Evolutionary conservation across 106 monocot genomes (phyloP).

Genomic region (Allium cepa): DNA sequence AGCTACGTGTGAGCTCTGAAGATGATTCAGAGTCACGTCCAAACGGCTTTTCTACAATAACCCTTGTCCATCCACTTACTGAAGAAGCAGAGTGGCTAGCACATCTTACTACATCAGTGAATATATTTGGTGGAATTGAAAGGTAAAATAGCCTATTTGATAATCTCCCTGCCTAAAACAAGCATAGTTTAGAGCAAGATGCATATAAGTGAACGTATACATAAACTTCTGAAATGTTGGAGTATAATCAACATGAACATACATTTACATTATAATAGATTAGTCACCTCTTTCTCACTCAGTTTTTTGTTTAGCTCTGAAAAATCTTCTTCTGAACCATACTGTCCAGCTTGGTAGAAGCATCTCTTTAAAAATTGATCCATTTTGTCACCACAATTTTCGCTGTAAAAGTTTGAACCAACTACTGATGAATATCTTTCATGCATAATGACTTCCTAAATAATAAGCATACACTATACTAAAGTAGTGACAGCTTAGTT

Average conservation of each 20-base stretch:
- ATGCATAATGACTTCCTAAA: no score
- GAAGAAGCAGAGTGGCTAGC: slow-evolving; percentile 58
- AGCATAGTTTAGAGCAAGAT: background rate
- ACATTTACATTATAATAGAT: background rate
- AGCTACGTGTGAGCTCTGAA: slow-evolving; percentile 41
- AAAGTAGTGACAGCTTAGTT: no score
- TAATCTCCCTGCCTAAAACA: slow-evolving; percentile 38
- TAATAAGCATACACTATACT: no score
- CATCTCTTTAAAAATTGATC: slow-evolving; percentile 70
- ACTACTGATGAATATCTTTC: background rate
- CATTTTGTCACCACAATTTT: slow-evolving; percentile 79
- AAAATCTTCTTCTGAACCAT: slow-evolving; percentile 57
- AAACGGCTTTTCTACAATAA: slow-evolving; percentile 90
- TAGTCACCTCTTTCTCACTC: slow-evolving; percentile 54
- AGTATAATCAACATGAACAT: background rate
- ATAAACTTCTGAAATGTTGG: background rate
- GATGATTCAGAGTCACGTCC: slow-evolving; percentile 78
- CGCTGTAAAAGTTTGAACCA: slow-evolving; percentile 23
- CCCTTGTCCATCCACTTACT: slow-evolving; percentile 58
- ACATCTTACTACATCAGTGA: slow-evolving; percentile 63
- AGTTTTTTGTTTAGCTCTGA: slow-evolving; percentile 56
- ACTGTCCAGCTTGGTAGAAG: slow-evolving; percentile 79
- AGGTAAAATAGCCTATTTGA: slow-evolving; percentile 80
- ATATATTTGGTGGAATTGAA: slow-evolving; percentile 83
- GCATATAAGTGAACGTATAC: no score